Percentiles rank a stretch among this genome's conserved stretches.
Conservation (phyloP, 2,329 filamentous ascomycete genomes). For the Xylaria sp. region DNA sequence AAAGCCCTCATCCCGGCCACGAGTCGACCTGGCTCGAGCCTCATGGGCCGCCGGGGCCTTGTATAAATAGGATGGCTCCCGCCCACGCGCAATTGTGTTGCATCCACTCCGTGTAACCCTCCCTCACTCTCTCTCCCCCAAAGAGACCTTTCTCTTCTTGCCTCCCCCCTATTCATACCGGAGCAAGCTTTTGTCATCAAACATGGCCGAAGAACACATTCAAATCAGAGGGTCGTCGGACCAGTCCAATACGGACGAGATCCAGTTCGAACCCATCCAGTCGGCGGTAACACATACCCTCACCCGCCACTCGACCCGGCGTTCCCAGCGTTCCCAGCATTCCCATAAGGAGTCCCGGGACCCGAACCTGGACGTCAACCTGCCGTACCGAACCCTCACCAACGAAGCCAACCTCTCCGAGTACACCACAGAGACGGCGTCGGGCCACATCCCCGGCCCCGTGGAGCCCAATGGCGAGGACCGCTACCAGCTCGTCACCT, state of each 20-base stretch:
- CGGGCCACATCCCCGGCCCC: constrained; percentile 62
- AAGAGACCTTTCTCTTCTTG: not conserved
- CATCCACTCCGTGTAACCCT: not conserved
- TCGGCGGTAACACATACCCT: not conserved
- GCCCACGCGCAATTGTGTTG: constrained; percentile 8
- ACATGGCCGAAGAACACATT: not conserved
- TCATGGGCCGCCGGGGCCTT: constrained; percentile 7
- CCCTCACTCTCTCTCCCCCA: no score
- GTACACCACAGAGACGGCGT: constrained; percentile 64
- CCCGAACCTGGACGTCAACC: constrained; percentile 53
- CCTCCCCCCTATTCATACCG: not conserved
- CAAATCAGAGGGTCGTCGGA: not conserved
- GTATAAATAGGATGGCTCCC: constrained; percentile 24
- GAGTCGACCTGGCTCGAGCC: constrained; percentile 9
- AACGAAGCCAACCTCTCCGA: constrained; percentile 65
- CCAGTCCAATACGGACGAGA: not conserved
- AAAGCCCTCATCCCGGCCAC: constrained; percentile 1
- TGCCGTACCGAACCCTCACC: constrained; percentile 68
- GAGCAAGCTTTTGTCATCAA: not conserved
- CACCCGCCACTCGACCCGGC: not conserved
- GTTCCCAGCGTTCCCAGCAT: constrained; percentile 9
- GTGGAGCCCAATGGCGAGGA: constrained; percentile 30
- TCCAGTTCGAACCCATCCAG: not conserved
- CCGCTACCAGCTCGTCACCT: constrained; percentile 66
- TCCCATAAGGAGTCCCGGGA: constrained; percentile 43